A percentile compares a stretch with the other conserved stretches of the same genome.
Evolutionary conservation across 768 basidiomycete species (phyloP).

Genomic region (Mycena epipterygia): DNA sequence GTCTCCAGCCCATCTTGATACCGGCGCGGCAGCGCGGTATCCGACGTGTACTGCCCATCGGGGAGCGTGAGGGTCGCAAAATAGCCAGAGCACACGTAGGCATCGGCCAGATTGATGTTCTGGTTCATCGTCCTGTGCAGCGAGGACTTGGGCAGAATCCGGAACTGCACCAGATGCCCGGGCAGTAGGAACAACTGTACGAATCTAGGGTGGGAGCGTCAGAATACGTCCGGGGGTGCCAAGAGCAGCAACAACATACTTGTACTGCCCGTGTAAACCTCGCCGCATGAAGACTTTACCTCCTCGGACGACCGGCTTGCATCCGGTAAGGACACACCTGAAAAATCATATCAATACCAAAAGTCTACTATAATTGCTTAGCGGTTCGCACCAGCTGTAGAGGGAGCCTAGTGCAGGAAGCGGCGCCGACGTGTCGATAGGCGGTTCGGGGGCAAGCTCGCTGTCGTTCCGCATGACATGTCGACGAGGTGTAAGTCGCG

Average conservation of each 20-base stretch:
- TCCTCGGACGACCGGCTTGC: slow-evolving; percentile 79
- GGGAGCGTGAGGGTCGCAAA: slow-evolving; percentile 78
- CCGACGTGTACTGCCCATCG: slow-evolving; percentile 71
- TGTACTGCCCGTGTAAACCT: slow-evolving; percentile 82
- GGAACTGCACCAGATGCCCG: slow-evolving; percentile 82
- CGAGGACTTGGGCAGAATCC: slow-evolving; percentile 68
- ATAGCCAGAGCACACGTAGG: slow-evolving; percentile 91
- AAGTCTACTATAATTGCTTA: not conserved
- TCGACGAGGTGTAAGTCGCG: slow-evolving; percentile 71
- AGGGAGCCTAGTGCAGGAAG: slow-evolving; percentile 72
- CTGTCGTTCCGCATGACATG: slow-evolving; percentile 57
- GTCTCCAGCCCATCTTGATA: slow-evolving; percentile 94
- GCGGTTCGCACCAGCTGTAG: slow-evolving; percentile 75
- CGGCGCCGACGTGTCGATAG: slow-evolving; percentile 65
- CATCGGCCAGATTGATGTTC: slow-evolving; percentile 75
- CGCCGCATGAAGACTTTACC: slow-evolving; percentile 82
- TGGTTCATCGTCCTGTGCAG: slow-evolving; percentile 70
- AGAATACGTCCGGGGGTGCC: not conserved
- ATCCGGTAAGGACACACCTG: slow-evolving; percentile 80
- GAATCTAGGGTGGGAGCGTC: slow-evolving; percentile 57
- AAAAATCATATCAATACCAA: not conserved
- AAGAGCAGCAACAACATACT: slow-evolving; percentile 60
- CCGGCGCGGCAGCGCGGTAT: slow-evolving; percentile 71
- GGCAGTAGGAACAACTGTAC: slow-evolving; percentile 81
- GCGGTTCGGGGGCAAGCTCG: slow-evolving; percentile 63